These are phyloP conservation scores for apple (Malus domestica) DNA, from an alignment of 306 rosid genomes.

Conservation along the genomic window ASM211411v1 NC_041804.1:6824501-6825000, in stretches of 20 bases:
- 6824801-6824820: neutral
- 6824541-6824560: neutral
- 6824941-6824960: conserved; percentile 98
- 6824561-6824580: neutral
- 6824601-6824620: neutral
- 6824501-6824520: conserved; percentile 64
- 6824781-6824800: neutral
- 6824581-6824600: conserved; percentile 13
- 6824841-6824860: neutral
- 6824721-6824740: neutral
- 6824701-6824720: neutral
- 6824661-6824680: conserved; percentile 4
- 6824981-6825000: conserved; percentile 88
- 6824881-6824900: neutral
- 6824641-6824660: neutral
- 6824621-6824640: neutral
- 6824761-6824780: conserved; percentile 4
- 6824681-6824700: neutral
- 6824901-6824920: conserved; percentile 9
- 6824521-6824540: conserved; percentile 3
- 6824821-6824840: neutral
- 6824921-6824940: conserved; percentile 56
- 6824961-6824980: conserved; percentile 83
- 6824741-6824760: neutral
- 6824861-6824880: neutral